Conservation (phyloP, 1,139 yeast species). For the Saccharomyces pastorianus region DNA sequence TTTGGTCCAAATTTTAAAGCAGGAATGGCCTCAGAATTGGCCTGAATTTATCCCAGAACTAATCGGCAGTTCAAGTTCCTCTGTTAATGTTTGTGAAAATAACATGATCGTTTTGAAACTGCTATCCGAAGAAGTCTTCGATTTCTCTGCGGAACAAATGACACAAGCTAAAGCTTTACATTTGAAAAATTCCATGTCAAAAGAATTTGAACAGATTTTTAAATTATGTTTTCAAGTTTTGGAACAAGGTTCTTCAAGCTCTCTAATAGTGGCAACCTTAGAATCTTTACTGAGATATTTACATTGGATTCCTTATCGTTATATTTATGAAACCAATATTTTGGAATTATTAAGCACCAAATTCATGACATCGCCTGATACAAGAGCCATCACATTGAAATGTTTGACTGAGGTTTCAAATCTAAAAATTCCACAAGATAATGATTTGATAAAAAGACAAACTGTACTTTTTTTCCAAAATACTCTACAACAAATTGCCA, state of each 20-base stretch:
- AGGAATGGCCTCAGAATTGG: slow-evolving; percentile 99
- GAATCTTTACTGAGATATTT: slow-evolving; percentile 76
- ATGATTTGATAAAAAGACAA: slow-evolving; percentile 39
- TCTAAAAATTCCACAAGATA: slow-evolving; percentile 53
- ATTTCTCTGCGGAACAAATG: slow-evolving; percentile 88
- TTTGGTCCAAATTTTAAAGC: slow-evolving; percentile 85
- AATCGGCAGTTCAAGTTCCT: slow-evolving; percentile 73
- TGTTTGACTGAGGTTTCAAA: slow-evolving; percentile 87
- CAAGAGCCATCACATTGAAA: slow-evolving; percentile 77
- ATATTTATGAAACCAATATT: slow-evolving; percentile 79
- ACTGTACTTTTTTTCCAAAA: slow-evolving; percentile 65
- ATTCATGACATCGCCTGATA: slow-evolving; percentile 70
- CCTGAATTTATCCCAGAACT: slow-evolving; percentile 94
- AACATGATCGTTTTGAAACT: slow-evolving; percentile 87
- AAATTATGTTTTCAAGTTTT: slow-evolving; percentile 87
- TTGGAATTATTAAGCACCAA: slow-evolving; percentile 64
- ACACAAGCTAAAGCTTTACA: slow-evolving; percentile 89
- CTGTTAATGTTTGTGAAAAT: slow-evolving; percentile 91
- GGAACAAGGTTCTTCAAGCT: slow-evolving; percentile 77
- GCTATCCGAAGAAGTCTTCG: slow-evolving; percentile 92
- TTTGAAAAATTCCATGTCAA: slow-evolving; percentile 74
- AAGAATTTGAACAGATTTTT: slow-evolving; percentile 88
- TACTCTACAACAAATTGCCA: slow-evolving; percentile 60
- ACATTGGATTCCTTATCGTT: slow-evolving; percentile 90
- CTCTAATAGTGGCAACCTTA: slow-evolving; percentile 76